Evolutionary conservation across 2,329 filamentous ascomycete genomes (phyloP), one percentile per base, ranked within the genome.

Genomic region (Sclerotinia trifoliorum): DNA sequence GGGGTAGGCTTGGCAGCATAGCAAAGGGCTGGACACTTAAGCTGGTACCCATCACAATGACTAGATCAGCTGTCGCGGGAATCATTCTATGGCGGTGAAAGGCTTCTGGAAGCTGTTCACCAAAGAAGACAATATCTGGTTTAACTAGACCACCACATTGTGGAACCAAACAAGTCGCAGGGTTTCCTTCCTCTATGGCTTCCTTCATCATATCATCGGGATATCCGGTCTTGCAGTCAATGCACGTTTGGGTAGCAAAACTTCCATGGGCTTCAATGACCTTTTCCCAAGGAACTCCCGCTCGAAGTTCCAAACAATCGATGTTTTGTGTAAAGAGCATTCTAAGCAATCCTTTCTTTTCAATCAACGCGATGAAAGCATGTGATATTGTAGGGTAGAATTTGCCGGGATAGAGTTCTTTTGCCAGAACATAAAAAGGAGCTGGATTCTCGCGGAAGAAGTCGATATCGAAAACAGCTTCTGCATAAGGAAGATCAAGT

Each of bases 311-410:
- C 17, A 99, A 84, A 75, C 93, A 97, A 80, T 99, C 95, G 73
- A 99, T 98, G 77, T 99, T 99, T 77, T 99, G 95, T 0, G 95
- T 97, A 79, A 98, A 99, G 65, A 95, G 86, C 82, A 93, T 95
- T 72, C 90, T 82, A 32, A 99, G 82, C 52, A 94, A 82, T 5
- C 87, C 88, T 80, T 96, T 97, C 70, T 88, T 83, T 68, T 94
- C 86, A 21, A 98, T 87, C 32, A 99, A 83, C 19, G 88, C 85
- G 75, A 99, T 89, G 79, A 99, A 99, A 48, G 87, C 90, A 80
- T 99, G 95, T 2, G 93, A 91, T 66, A 98, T 83, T 1, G 95
- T 99, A 0, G 95, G 95, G 66, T 89, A 85, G 81, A 91, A 97
- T 75, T 90, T 90, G 24, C 94, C 94, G 0, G 95, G 95, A 76